A percentile compares a stretch with the other conserved stretches of the same genome.
These are phyloP conservation scores for Didymella segeticola DNA, from an alignment of 2,329 filamentous ascomycete species.

Conservation along the genomic window DNA sequence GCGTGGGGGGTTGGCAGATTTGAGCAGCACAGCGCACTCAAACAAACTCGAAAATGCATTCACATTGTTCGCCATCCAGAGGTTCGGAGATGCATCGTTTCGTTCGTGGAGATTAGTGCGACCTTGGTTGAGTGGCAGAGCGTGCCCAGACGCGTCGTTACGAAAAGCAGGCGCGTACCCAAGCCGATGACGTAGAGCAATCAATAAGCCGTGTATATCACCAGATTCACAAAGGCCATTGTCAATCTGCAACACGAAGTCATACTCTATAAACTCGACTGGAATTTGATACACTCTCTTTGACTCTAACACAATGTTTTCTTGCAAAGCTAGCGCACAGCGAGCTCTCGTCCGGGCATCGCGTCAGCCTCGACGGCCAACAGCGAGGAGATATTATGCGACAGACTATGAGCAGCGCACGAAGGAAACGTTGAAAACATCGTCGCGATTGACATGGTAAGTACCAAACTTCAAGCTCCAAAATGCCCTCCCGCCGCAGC, in stretches of 20 bases:
- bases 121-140: neutral
- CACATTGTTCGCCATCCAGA: too few species aligned
- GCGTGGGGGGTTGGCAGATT: neutral
- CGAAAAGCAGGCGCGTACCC: constrained; percentile 5
- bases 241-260: neutral
- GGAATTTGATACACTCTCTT: neutral
- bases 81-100: neutral
- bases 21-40: neutral
- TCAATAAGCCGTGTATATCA: constrained; percentile 14
- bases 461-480: constrained; percentile 3
- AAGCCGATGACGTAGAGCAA: constrained; percentile 24
- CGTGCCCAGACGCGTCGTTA: constrained; percentile 5
- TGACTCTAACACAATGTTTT: constrained; percentile 13
- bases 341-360: constrained; percentile 18
- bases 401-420: constrained; percentile 30
- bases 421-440: constrained; percentile 23
- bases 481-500: neutral
- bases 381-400: constrained; percentile 25
- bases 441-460: constrained; percentile 29
- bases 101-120: neutral
- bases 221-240: neutral
- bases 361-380: constrained; percentile 9
- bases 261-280: neutral
- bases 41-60: neutral
- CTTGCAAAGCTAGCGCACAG: constrained; percentile 11